A percentile compares a stretch with the other conserved stretches of the same genome.
phyloP scores from a whole-genome alignment of 352 stramenopile genomes.

The Thalassiosira livingstoniorum region DNA sequence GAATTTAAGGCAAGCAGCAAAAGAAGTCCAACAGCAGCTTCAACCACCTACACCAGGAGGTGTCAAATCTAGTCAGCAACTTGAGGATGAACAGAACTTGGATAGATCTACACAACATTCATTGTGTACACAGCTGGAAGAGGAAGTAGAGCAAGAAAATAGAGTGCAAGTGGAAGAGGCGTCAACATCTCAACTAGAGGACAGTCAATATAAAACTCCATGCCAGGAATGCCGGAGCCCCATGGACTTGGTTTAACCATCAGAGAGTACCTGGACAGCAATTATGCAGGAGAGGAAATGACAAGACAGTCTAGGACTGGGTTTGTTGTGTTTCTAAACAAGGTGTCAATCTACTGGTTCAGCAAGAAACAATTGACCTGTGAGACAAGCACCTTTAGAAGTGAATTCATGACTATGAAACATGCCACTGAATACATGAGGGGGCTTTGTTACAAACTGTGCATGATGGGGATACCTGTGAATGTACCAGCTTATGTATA shows the following conservation, averaged over 20 bases:
- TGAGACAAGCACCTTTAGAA: conserved; percentile 40
- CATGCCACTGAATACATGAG: conserved; percentile 31
- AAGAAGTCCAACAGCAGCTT: no score
- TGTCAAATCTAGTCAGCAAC: no score
- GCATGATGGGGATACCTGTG: conserved; percentile 62
- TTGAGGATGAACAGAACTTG: no score
- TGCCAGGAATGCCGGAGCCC: neutral
- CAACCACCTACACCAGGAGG: no score
- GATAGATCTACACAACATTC: no score
- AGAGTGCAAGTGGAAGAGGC: no score
- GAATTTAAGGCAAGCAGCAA: no score
- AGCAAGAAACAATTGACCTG: conserved; percentile 35
- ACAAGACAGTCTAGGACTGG: conserved; percentile 30
- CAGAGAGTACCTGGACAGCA: conserved; percentile 29
- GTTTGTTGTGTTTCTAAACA: conserved; percentile 39
- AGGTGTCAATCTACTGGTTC: conserved; percentile 28
- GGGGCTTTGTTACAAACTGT: conserved; percentile 64
- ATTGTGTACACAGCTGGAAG: no score
- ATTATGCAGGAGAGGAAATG: conserved; percentile 27
- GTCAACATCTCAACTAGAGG: no score
- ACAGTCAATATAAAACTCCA: no score
- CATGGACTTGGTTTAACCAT: conserved; percentile 7
- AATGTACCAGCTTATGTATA: conserved; percentile 44
- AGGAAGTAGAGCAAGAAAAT: no score
- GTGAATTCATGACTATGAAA: conserved; percentile 62